Evolutionary conservation across 306 rosid genomes (phyloP).

Genomic region (Dryas octopetala): DNA sequence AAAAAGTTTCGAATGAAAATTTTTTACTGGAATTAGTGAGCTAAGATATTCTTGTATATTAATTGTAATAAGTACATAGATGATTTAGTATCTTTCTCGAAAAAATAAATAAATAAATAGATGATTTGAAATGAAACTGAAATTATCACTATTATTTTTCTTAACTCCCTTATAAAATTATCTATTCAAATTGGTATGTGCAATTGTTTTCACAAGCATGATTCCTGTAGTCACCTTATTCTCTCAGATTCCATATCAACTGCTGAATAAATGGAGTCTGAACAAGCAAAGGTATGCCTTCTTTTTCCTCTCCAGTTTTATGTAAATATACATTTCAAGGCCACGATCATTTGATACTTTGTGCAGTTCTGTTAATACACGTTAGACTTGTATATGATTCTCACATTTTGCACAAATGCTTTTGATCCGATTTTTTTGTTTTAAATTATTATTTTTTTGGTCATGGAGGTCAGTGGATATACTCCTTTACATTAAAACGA

Average conservation of each 20-base stretch:
- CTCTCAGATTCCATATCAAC: slow-evolving; percentile 1
- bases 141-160: not conserved
- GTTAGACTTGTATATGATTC: too few species aligned
- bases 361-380: too few species aligned
- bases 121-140: not conserved
- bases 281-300: slow-evolving; percentile 15
- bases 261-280: not conserved
- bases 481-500: too few species aligned
- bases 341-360: too few species aligned
- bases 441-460: too few species aligned
- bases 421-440: too few species aligned
- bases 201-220: not conserved
- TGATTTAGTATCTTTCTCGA: not conserved
- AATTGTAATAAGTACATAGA: not conserved
- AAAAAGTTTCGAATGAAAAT: too few species aligned
- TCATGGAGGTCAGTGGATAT: too few species aligned
- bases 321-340: not conserved
- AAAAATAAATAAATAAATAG: not conserved
- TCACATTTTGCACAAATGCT: too few species aligned
- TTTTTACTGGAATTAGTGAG: not conserved
- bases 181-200: too few species aligned
- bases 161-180: not conserved
- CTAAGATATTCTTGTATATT: not conserved
- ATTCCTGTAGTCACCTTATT: not conserved
- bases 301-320: not conserved